Evolutionary conservation across 2,329 filamentous ascomycete genomes (phyloP).

Genomic region (Trichoderma afroharzianum): DNA sequence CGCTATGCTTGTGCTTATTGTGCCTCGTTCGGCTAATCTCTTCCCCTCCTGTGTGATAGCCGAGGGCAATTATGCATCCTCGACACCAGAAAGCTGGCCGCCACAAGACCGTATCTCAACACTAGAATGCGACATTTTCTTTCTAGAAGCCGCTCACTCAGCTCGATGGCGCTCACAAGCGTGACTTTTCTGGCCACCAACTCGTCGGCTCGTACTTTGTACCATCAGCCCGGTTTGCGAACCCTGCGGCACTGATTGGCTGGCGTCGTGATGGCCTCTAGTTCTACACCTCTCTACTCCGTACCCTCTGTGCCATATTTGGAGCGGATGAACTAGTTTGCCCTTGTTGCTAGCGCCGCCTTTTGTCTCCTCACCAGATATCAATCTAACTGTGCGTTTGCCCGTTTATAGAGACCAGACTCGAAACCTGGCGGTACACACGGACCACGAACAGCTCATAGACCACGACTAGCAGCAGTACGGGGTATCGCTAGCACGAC

Average conservation of each 20-base stretch:
- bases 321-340: neutral
- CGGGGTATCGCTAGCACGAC: neutral
- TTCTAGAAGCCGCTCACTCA: slow-evolving; percentile 11
- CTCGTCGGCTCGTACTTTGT: neutral
- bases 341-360: neutral
- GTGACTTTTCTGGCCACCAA: neutral
- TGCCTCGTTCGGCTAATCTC: neutral
- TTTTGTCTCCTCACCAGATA: neutral
- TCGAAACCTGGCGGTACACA: slow-evolving; percentile 1
- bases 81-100: neutral
- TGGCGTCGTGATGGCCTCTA: neutral
- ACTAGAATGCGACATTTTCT: slow-evolving; percentile 18
- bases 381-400: neutral
- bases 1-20: neutral
- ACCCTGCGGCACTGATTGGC: neutral
- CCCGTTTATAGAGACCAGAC: neutral
- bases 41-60: neutral
- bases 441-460: slow-evolving; percentile 4
- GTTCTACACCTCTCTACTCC: neutral
- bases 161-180: neutral
- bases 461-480: neutral
- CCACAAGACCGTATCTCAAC: neutral
- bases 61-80: neutral
- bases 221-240: neutral
- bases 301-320: neutral